Evolutionary conservation across 2,329 filamentous ascomycete genomes (phyloP), one percentile per base, ranked within the genome.

Genomic region (Harringtonia aguacate): DNA sequence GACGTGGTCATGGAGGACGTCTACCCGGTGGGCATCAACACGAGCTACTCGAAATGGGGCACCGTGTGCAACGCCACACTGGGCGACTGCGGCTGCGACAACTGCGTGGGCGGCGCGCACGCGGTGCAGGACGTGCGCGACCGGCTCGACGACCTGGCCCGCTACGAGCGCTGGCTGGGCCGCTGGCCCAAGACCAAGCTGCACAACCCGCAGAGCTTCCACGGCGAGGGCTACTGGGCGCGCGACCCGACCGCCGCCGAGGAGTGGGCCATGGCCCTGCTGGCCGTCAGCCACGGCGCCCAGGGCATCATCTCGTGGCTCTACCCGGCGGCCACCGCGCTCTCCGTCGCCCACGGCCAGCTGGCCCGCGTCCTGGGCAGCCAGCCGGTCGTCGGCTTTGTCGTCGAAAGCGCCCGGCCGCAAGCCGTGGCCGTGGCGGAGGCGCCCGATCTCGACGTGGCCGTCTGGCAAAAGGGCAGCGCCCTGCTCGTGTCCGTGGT

Each of bases 71-170:
- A 80, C 56, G 47, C 59, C 4, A 80, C 76, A 0, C 73, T 78
- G 42, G 77, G 77, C 48, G 72, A 75, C 59, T 79, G 76, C 58
- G 77, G 77, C 9, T 81, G 78, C 57, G 77, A 81, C 54, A 70
- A 75, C 56, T 81, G 77, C 56, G 50, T 57, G 3, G 73, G 72
- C 41, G 56, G 55, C n/a, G 61, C 75, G 13, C 61, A 65, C 39
- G 56, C 55, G 10, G 62, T 79, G 17, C 61, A 65, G 18, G 77
- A 81, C 52, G 69, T 80, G 0, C 31, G 62, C 2, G 38, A 46
- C 13, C 60, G 69, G 0, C 53, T 71, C 17, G 48, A 47, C 43
- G 59, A 60, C 39, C 49, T 69, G 20, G 42, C 51, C 1, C 47
- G 31, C 13, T 64, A 70, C 51, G 66, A 69, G 47, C 12, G 35